These are phyloP conservation scores for Mikania micrantha DNA, from an alignment of 129 eudicot genomes.

Conservation along the genomic window DNA sequence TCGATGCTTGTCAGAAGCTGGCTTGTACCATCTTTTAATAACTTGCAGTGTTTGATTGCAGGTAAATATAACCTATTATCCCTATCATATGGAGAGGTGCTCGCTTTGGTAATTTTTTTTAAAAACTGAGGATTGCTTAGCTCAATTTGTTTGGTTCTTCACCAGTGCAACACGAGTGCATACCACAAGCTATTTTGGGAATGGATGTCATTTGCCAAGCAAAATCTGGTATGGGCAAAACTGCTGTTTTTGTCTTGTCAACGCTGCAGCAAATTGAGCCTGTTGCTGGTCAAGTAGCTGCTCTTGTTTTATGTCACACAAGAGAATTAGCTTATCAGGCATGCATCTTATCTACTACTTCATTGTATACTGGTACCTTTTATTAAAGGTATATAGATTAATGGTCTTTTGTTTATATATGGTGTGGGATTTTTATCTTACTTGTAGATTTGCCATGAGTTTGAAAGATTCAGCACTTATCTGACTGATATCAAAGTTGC, in stretches of 20 bases:
- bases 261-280: conserved; percentile 95
- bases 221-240: conserved; percentile 98
- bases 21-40: background rate
- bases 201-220: conserved; percentile 99
- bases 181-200: conserved; percentile 98
- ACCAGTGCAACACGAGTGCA: conserved; percentile 98
- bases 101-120: conserved; percentile 52
- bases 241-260: conserved; percentile 93
- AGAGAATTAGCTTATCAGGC: conserved; percentile 97
- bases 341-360: background rate
- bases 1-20: background rate
- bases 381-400: no score
- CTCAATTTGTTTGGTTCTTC: conserved; percentile 81
- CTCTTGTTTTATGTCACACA: conserved; percentile 90
- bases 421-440: background rate
- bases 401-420: background rate
- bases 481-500: conserved; percentile 86
- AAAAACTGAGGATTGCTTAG: conserved; percentile 68
- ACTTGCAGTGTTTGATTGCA: conserved; percentile 27
- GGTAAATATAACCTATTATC: conserved; percentile 69
- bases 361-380: no score
- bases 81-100: conserved; percentile 65
- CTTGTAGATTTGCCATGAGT: conserved; percentile 82
- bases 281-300: conserved; percentile 97
- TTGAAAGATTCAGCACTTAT: conserved; percentile 93